Evolutionary conservation across 495 filamentous ascomycete species (phyloP), one percentile per base, ranked within the genome.

Genomic region (Penicillium verhagenii): DNA sequence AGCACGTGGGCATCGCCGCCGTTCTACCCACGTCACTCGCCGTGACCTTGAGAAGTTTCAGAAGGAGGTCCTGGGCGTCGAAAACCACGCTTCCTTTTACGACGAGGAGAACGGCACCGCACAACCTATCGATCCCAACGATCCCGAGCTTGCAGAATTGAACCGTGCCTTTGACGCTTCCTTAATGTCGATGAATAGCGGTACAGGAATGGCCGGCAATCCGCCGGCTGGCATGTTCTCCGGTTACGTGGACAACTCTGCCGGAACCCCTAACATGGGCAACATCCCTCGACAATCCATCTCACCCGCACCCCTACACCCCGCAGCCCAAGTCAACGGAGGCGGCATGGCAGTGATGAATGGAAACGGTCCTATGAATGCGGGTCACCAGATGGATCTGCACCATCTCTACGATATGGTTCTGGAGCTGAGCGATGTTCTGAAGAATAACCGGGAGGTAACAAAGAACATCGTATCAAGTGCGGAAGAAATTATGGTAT

Each of bases 341-440:
- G 69, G 64, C 46, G 73, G 67, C n/a, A 81, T 86, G 65, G 85
- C 83, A 58, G 83, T 79, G 37, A 73, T 81, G 67, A 82, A 82
- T 54, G 58, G 75, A 16, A 71, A 66, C 19, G 66, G 84, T 47
- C 86, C 88, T 18, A 86, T 86, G 64, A 87, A 86, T 51, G 89
- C 89, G 20, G 90, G 90, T 18, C 89, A 93, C 62, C 88, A 93
- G 73, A 88, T 89, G 74, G 91, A 96, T 67, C 82, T 94, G 55
- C 90, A 91, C 64, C 86, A 90, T 67, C 82, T 96, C 39, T 92
- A 91, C 66, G 80, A 85, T 43, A 87, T 92, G 82, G 87, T 96
- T 16, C 79, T 92, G 52, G 87, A 93, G 66, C 74, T 96, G 58
- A 89, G 86, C 54, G 82, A 86, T 21, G 81, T 90, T 53, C 77